Evolutionary conservation across 331 rosid species (phyloP), one percentile per base, ranked within the genome.

Genomic region (Quercus lobata): DNA sequence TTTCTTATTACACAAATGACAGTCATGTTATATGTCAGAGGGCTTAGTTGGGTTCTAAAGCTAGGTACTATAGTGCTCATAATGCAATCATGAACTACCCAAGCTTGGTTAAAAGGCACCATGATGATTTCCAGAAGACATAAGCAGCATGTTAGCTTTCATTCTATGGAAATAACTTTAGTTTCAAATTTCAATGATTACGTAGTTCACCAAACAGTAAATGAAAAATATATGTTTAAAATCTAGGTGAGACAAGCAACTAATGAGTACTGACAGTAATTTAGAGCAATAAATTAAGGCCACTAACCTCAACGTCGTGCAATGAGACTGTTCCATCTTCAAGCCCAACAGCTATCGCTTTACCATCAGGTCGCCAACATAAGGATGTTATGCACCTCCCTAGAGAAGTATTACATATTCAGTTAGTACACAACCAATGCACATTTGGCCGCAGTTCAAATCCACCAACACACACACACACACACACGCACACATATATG

Each of bases 301-400:
- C 57, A 83, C 92, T 76, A 85, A 94, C 98, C 83, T 94, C 98
- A 76, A 94, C 98, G 74, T 94, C 98, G 71, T 90, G 93, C 84
- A 94, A 88, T 56, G 97, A 86, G 82, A 94, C 79, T 2, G 94
- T 91, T 76, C 98, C 98, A 61, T 94, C 97, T 75, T 92, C 97
- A 80, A 92, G 93, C 66, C 97, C 97, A 57, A 91, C 89, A 49
- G 93, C 97, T 74, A 95, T 85, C 3, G 94, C 96, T 85, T 95
- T 95, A 70, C 98, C 99, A 80, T 91, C 99, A 46, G 99, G 98
- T 65, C 98, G 90, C 96, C 99, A 95, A 82, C 97, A 95, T 75
- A 93, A 75, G 19, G 97, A 91, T 22, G 92, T 83, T 80, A 93
- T 81, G 72, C 89, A 69, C 88, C 80, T 91, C 60, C 93, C 97